Base-by-base conservation (phyloP, 192 early-diverging fungal genomes). In the Rhizophagus clarus region DNA sequence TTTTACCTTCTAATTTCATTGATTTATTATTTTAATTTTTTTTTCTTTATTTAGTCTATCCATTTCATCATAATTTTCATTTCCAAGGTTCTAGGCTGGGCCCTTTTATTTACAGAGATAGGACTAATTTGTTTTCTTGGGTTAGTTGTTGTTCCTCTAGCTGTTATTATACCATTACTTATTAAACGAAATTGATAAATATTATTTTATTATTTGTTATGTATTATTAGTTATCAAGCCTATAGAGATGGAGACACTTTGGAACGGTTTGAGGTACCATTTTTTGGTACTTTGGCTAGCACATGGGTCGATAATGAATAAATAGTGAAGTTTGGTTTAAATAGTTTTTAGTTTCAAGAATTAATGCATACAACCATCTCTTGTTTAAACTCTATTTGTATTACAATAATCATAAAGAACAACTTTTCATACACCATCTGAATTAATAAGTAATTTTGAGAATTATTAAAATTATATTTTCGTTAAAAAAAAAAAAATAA, bases 271-370 rank as follows among this genome's bases (percentile, higher is more conserved):
- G 79, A 91, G 51, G 40, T 94, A 14, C 94, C 94, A 1, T 92
- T 91, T 70, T 75, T 94, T 72, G 94, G 94, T 17, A 80, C 77
- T 60, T 77, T 92, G 56, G 94, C 94, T 11, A 76, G 84, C 37
- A 81, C 89, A 74, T 91, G 91, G 85, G 92, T 94, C 3, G 93
- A 95, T 80, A 85, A 80, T 47, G 93, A 95, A 82, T 95, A 87
- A 83, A 31, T 31, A 51, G 37, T 40, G 8, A 45, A 45, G 42
- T 45, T 12, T 4, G 42, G 11, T 45, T 45, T 10, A 22, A 56
- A 56, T 56, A 22, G 6, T 56, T 56, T 56, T 20, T 20, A 56
- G 47, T 49, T 49, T 12, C 14, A 56, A 20, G 51, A 56, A 56
- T 56, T 56, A 56, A 56, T 56, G 51, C 20, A 20, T 56, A 5